These are phyloP conservation scores for Paraphaeosphaeria sporulosa DNA, from an alignment of 2,329 filamentous ascomycete species.

Conservation along the genomic window DNA sequence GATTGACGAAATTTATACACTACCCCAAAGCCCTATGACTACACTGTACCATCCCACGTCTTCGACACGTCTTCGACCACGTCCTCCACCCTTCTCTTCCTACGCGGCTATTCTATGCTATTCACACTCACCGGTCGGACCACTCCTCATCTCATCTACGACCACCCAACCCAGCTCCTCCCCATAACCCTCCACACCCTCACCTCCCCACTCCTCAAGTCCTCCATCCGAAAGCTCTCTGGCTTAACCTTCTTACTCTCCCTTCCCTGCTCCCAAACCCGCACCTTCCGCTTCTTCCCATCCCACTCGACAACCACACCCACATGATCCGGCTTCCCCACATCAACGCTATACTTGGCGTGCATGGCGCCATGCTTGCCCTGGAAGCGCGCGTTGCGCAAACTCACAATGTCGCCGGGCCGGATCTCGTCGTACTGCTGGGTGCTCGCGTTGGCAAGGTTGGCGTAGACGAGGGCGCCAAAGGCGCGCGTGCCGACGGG, in stretches of 20 bases:
- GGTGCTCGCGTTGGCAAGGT: conserved; percentile 91
- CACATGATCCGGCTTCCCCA: conserved; percentile 88
- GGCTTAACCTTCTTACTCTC: conserved; percentile 93
- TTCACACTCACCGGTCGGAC: neutral
- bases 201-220: conserved; percentile 91
- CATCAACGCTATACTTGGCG: conserved; percentile 87
- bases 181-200: conserved; percentile 98
- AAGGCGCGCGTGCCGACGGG: conserved; percentile 91
- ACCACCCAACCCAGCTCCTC: conserved; percentile 89
- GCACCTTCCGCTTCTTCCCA: conserved; percentile 96
- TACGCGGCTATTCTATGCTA: no score
- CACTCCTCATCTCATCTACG: conserved; percentile 5
- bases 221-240: conserved; percentile 93
- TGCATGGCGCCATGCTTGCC: conserved; percentile 96
- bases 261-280: conserved; percentile 92
- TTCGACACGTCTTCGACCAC: no score
- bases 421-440: conserved; percentile 93
- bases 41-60: neutral
- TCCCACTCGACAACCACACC: conserved; percentile 96
- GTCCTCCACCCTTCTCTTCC: no score
- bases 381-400: conserved; percentile 93
- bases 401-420: conserved; percentile 87
- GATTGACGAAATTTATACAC: neutral
- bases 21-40: neutral
- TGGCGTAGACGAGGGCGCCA: conserved; percentile 91